Evolutionary conservation across 2,329 filamentous ascomycete genomes (phyloP).

Genomic region (Curvularia verruculosa): DNA sequence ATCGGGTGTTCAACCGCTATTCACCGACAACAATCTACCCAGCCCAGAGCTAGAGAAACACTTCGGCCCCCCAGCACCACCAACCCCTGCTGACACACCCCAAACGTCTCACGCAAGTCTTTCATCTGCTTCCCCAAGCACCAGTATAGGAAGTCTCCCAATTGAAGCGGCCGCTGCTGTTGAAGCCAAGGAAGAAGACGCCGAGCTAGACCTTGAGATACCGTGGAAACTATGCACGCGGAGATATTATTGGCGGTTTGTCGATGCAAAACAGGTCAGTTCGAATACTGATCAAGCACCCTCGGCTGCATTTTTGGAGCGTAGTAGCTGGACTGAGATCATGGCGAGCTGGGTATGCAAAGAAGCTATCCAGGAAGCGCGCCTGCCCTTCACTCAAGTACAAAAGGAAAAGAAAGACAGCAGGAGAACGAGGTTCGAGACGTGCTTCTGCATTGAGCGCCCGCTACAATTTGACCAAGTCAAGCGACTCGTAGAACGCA

Average conservation of each 20-base stretch:
- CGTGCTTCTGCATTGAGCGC: slow-evolving; percentile 44
- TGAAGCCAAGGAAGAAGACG: slow-evolving; percentile 41
- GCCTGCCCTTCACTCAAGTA: slow-evolving; percentile 39
- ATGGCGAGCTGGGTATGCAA: slow-evolving; percentile 48
- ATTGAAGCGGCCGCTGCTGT: slow-evolving; percentile 41
- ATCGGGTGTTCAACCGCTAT: slow-evolving; percentile 37
- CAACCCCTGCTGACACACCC: slow-evolving; percentile 38
- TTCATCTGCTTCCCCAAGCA: slow-evolving; percentile 31
- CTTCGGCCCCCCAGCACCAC: slow-evolving; percentile 29
- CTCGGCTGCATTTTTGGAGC: slow-evolving; percentile 37
- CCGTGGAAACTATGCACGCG: slow-evolving; percentile 46
- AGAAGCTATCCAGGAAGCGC: slow-evolving; percentile 45
- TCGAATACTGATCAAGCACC: slow-evolving; percentile 38
- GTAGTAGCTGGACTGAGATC: slow-evolving; percentile 46
- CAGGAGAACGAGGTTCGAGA: slow-evolving; percentile 43
- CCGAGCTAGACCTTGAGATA: slow-evolving; percentile 41
- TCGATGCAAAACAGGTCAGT: slow-evolving; percentile 41
- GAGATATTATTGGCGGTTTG: slow-evolving; percentile 43
- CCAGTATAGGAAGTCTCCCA: slow-evolving; percentile 36
- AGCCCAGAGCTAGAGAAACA: slow-evolving; percentile 29
- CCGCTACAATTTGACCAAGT: slow-evolving; percentile 46
- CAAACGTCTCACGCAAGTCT: slow-evolving; percentile 26
- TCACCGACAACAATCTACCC: slow-evolving; percentile 32
- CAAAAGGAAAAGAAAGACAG: slow-evolving; percentile 43
- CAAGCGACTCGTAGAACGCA: slow-evolving; percentile 47